Evolutionary conservation across 2,329 filamentous ascomycete genomes (phyloP).

Genomic region (Neurospora sp.): DNA sequence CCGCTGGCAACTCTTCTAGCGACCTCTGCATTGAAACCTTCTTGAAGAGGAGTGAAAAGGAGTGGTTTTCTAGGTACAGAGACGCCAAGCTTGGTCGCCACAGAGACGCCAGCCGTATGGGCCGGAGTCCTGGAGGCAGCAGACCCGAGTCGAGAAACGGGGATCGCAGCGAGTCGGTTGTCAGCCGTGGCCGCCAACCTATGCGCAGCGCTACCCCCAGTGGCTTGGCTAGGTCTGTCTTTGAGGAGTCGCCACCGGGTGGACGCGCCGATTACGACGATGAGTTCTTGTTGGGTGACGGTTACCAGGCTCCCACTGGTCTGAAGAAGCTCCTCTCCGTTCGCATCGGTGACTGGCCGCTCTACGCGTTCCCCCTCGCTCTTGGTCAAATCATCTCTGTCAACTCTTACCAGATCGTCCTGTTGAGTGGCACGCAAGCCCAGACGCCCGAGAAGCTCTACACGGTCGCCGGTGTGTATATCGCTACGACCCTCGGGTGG

Average conservation of each 20-base stretch:
- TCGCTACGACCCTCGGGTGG: constrained; percentile 48
- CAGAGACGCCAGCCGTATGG: constrained; percentile 25
- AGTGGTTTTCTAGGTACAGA: constrained; percentile 52
- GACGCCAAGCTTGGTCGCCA: constrained; percentile 46
- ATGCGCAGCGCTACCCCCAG: constrained; percentile 18
- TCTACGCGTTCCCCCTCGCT: constrained; percentile 52
- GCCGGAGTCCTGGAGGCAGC: constrained; percentile 14
- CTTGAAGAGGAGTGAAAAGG: constrained; percentile 54
- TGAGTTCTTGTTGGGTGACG: constrained; percentile 19
- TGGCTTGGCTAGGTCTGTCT: constrained; percentile 20
- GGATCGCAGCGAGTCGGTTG: constrained; percentile 14
- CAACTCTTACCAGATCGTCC: constrained; percentile 58
- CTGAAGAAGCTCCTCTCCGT: constrained; percentile 35
- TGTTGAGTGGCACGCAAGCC: constrained; percentile 53
- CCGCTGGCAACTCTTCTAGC: constrained; percentile 44
- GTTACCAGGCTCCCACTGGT: constrained; percentile 49
- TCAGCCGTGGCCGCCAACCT: constrained; percentile 16
- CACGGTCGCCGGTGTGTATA: constrained; percentile 48
- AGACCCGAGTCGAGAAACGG: constrained; percentile 13
- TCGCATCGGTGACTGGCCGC: constrained; percentile 52
- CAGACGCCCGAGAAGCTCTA: constrained; percentile 50
- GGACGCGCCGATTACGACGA: constrained; percentile 26
- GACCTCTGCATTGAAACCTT: constrained; percentile 56
- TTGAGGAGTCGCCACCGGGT: constrained; percentile 14
- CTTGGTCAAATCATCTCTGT: constrained; percentile 54